Conservation (phyloP, 2,329 filamentous ascomycete species). For the Ceratocystis diversiconidia region DNA sequence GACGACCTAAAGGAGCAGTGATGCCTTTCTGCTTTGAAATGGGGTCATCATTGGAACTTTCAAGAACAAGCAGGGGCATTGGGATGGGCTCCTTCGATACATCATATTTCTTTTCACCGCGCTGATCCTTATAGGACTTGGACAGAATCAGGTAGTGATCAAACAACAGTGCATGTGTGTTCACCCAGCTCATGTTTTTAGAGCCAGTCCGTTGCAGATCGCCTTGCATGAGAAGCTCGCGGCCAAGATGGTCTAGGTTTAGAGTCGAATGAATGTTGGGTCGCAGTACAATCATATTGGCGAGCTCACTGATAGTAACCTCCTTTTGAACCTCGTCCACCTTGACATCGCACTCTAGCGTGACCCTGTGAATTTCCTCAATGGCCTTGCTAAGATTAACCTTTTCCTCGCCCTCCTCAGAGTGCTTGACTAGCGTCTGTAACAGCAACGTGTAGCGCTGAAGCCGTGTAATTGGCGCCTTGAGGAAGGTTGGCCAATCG, state of each 20-base stretch:
- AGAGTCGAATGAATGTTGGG: conserved; percentile 81
- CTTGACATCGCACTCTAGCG: conserved; percentile 77
- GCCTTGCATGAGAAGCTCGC: conserved; percentile 76
- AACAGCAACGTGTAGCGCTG: conserved; percentile 82
- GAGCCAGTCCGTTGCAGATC: conserved; percentile 80
- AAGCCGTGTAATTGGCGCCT: conserved; percentile 80
- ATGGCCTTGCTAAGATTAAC: conserved; percentile 69
- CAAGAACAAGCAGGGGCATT: conserved; percentile 86
- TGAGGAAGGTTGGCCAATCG: conserved; percentile 88
- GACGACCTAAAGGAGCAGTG: conserved; percentile 44
- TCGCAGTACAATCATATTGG: conserved; percentile 67
- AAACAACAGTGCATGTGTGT: conserved; percentile 85
- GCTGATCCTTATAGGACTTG: conserved; percentile 62
- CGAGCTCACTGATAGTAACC: conserved; percentile 73
- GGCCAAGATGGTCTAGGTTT: conserved; percentile 85
- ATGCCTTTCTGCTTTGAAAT: conserved; percentile 73
- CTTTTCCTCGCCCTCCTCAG: conserved; percentile 78
- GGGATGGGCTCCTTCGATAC: conserved; percentile 86
- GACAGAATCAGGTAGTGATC: conserved; percentile 93
- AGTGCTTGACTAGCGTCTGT: conserved; percentile 67
- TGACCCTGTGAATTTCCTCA: conserved; percentile 80
- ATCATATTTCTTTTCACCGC: conserved; percentile 73
- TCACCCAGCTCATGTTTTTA: conserved; percentile 82
- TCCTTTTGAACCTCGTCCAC: conserved; percentile 88
- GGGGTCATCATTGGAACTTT: conserved; percentile 83